Conservation (phyloP, 2,329 filamentous ascomycete species). For the Aspergillus floridensis region DNA sequence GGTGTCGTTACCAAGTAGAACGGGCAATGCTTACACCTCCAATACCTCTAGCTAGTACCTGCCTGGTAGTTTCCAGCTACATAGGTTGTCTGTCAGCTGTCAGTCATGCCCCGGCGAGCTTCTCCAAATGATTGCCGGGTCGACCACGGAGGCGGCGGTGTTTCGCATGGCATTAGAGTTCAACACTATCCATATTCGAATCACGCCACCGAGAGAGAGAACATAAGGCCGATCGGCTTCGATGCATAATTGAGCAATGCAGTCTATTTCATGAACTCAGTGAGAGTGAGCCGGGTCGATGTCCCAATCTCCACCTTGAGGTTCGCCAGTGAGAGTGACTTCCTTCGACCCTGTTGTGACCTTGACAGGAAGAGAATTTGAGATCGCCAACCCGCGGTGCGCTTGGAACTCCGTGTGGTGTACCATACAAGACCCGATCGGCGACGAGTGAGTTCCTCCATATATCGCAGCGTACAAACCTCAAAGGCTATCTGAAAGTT, state of each 20-base stretch:
- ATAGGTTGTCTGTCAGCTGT: not conserved
- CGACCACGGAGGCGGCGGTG: not conserved
- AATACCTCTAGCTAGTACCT: no score
- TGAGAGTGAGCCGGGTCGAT: no score
- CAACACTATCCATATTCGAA: not conserved
- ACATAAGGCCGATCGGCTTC: not conserved
- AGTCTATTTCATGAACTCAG: not conserved
- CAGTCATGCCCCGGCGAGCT: not conserved
- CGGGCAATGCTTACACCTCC: no score
- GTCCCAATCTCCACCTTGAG: no score
- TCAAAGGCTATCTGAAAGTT: not conserved
- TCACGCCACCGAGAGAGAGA: not conserved
- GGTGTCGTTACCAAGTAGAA: no score
- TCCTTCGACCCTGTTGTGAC: not conserved
- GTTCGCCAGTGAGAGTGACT: not conserved
- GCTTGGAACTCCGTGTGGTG: no score
- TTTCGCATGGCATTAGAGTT: not conserved
- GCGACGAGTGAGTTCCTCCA: no score
- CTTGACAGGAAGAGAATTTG: no score
- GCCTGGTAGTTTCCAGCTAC: no score
- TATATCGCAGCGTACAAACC: not conserved
- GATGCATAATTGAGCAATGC: not conserved
- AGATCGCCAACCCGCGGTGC: not conserved
- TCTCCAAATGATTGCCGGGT: not conserved
- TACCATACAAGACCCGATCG: no score